Evolutionary conservation across 2,329 filamentous ascomycete genomes (phyloP).

Genomic region (Ceratocystis lukuohia): DNA sequence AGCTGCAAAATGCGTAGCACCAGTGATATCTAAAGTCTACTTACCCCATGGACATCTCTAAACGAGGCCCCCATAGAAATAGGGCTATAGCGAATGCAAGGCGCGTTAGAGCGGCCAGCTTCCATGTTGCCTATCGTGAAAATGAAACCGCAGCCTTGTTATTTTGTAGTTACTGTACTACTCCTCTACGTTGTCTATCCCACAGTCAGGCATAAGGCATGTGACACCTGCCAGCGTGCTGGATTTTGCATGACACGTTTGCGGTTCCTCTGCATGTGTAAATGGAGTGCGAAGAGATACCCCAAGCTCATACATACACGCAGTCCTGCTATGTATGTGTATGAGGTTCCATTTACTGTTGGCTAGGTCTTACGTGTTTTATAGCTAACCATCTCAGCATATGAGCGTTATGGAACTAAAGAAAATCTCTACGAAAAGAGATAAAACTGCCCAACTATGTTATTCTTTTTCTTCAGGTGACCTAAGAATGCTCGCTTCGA

Average conservation of each 20-base stretch:
- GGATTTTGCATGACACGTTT: slow-evolving; percentile 3
- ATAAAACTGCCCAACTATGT: too few relatives aligned
- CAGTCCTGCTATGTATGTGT: not conserved
- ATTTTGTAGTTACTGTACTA: not conserved
- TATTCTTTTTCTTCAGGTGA: too few relatives aligned
- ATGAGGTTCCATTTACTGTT: not conserved
- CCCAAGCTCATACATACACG: not conserved
- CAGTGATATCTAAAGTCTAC: not conserved
- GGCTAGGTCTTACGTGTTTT: not conserved
- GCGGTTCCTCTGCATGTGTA: not conserved
- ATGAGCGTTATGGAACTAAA: too few relatives aligned
- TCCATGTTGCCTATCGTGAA: not conserved
- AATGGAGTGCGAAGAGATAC: not conserved
- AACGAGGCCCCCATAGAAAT: not conserved
- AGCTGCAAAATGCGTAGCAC: not conserved
- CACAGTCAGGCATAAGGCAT: not conserved
- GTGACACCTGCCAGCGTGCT: not conserved
- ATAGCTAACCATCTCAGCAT: not conserved
- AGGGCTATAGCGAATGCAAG: not conserved
- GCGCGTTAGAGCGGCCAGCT: not conserved
- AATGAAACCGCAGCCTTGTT: not conserved
- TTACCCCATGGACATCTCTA: not conserved
- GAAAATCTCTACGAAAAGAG: too few relatives aligned
- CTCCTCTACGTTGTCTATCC: not conserved
- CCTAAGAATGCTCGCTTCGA: too few relatives aligned